Base-by-base conservation (phyloP, 495 filamentous ascomycete genomes). In the Gamarada debralockiae region DNA sequence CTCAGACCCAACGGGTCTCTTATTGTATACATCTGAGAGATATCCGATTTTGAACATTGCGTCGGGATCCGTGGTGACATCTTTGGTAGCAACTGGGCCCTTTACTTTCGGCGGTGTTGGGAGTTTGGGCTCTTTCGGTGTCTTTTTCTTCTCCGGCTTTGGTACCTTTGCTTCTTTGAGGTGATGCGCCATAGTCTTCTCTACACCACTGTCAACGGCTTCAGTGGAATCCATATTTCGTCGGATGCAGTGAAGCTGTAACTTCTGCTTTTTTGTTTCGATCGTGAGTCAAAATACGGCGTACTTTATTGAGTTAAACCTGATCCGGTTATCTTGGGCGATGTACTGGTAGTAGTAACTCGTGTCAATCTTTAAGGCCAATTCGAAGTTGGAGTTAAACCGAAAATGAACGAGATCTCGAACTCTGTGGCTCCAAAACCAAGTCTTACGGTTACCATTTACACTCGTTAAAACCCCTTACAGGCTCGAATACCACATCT, bases 11-110 rank as follows among this genome's bases (percentile, higher is more conserved):
- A 73, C 67, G 3, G 87, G 80, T 42, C 84, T 79, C 69, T 89
- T 83, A 48, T 86, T 76, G 73, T 85, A 90, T 39, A 92, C 88
- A 7, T 83, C 80, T 56, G 78, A 77, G 31, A 95, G 77, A 72
- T 89, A 96, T 37, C 90, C 89, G 46, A 75, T 70, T 60, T 79
- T 79, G 73, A 88, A 87, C 69, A 84, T 79, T 25, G 76, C 65
- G 55, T 81, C 70, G 9, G 43, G 22, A 17, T 47, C 4, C 74
- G 73, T 47, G 2, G 24, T 4, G 24, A 47, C 43, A 17, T 47
- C 24, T 7, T 47, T 47, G 2, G 43, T 31, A n/a, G n/a, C n/a
- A n/a, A n/a, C n/a, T n/a, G n/a, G n/a, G n/a, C n/a, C n/a, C n/a
- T n/a, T n/a, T n/a, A n/a, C n/a, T n/a, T n/a, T n/a, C 7, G 29